Percentiles rank a stretch among this genome's conserved stretches.
phyloP scores from a whole-genome alignment of 139 green algal genomes.

The Chlamydomonas eustigma region DNA sequence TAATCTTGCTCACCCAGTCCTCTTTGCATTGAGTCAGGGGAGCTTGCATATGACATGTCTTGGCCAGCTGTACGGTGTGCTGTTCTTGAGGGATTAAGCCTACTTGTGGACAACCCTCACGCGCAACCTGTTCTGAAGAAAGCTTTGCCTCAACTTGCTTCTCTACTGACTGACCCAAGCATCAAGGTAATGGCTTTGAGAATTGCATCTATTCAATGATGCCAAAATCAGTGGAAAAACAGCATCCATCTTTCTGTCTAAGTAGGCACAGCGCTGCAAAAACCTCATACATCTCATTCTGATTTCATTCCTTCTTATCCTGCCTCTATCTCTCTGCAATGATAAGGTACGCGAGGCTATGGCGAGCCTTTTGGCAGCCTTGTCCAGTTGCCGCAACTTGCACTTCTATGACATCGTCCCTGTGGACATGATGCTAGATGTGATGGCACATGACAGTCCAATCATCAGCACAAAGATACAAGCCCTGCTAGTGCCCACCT shows the following conservation, averaged over 20 bases:
- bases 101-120: slow-evolving; percentile 64
- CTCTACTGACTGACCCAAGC: slow-evolving; percentile 49
- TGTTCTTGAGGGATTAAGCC: slow-evolving; percentile 54
- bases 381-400: slow-evolving; percentile 40
- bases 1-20: no score
- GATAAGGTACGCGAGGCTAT: slow-evolving; percentile 55
- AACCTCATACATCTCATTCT: no score
- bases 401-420: slow-evolving; percentile 64
- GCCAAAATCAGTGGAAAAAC: no score
- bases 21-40: neutral
- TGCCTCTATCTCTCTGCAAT: no score
- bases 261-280: no score
- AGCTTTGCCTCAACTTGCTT: slow-evolving; percentile 50
- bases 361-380: slow-evolving; percentile 52
- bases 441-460: slow-evolving; percentile 35
- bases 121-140: slow-evolving; percentile 67
- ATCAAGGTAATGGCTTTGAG: no score
- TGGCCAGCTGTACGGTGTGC: slow-evolving; percentile 44
- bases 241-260: no score
- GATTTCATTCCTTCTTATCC: no score
- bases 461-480: slow-evolving; percentile 39
- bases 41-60: slow-evolving; percentile 43
- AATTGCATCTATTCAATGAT: no score
- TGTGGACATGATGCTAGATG: slow-evolving; percentile 53
- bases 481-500: slow-evolving; percentile 61